Percentiles rank a stretch among this genome's conserved stretches.
Conservation (phyloP, 2,329 filamentous ascomycete species). For the Fusarium ambrosium region DNA sequence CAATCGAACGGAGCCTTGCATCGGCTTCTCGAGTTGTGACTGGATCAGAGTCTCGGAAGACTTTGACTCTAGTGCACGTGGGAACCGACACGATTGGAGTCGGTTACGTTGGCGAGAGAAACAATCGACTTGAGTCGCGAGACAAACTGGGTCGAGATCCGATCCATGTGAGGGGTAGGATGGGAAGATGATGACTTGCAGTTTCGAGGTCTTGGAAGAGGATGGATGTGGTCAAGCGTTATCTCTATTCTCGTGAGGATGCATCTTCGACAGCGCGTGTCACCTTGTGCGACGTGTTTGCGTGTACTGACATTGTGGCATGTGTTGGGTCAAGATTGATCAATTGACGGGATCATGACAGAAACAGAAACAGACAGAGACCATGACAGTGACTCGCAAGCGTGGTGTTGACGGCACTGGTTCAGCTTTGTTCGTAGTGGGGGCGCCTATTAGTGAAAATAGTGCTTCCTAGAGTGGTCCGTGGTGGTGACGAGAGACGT, state of each 20-base stretch:
- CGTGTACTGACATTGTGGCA: neutral
- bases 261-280: neutral
- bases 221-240: neutral
- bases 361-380: neutral
- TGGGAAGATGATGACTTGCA: slow-evolving; percentile 28
- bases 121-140: slow-evolving; percentile 28
- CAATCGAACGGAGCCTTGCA: slow-evolving; percentile 15
- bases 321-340: slow-evolving; percentile 1
- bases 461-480: slow-evolving; percentile 8
- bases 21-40: slow-evolving; percentile 16
- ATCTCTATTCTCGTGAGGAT: neutral
- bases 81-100: slow-evolving; percentile 29
- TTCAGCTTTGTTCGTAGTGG: neutral
- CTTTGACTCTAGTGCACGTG: slow-evolving; percentile 42
- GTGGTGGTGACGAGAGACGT: slow-evolving; percentile 13
- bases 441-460: slow-evolving; percentile 19
- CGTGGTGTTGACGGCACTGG: slow-evolving; percentile 25
- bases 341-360: neutral
- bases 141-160: slow-evolving; percentile 24
- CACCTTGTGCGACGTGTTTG: neutral
- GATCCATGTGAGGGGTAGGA: slow-evolving; percentile 28
- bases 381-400: neutral
- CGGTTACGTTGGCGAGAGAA: slow-evolving; percentile 7
- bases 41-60: slow-evolving; percentile 34
- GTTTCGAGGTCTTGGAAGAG: neutral